Base-by-base conservation (phyloP, 176 grass and related monocot genomes). In the Dendrocalamus sinicus region DNA sequence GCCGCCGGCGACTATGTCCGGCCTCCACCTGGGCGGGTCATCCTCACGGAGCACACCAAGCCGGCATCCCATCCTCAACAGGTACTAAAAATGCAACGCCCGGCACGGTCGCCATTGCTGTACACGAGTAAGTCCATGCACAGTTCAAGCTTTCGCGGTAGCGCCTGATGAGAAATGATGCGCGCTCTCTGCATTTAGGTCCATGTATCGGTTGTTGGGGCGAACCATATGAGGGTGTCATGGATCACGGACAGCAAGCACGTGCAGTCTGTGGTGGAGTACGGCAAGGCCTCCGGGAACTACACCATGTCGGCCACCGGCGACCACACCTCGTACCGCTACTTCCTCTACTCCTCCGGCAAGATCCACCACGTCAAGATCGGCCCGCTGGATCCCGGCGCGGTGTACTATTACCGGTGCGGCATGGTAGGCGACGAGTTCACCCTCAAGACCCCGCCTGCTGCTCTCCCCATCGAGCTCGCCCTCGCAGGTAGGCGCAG, bases 341-440 rank as follows among this genome's bases (percentile, higher is more conserved):
- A 98, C 84, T 92, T 94, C 81, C 88, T 90, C 67, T 98, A 98
- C 87, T 39, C 87, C 39, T 98, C 96, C 67, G 96, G 96, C 88
- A 89, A 86, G 85, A 94, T 95, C 88, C 93, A 98, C 93, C 96
- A 98, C 73, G 96, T 92, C 70, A 93, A 77, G 26, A 95, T 98
- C 73, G 96, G 96, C 2, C 93, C 96, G 6, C 86, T 98, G 53
- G 85, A 87, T 22, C 90, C 91, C 6, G 70, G 72, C 80, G 86
- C 83, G 2, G 89, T 92, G 32, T 98, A 98, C 89, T 94, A 92
- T 91, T 98, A 98, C 83, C 89, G 88, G 15, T 98, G 96, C 74
- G 83, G 91, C 54, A 80, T 43, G 78, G 80, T 74, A 23, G 93
- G 83, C 20, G 78, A 84, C 10, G 91, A 98, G 77, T 92, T 95